Evolutionary conservation across 1,139 yeast species (phyloP), one percentile per base, ranked within the genome.

Genomic region (Hansenula lynferdii): DNA sequence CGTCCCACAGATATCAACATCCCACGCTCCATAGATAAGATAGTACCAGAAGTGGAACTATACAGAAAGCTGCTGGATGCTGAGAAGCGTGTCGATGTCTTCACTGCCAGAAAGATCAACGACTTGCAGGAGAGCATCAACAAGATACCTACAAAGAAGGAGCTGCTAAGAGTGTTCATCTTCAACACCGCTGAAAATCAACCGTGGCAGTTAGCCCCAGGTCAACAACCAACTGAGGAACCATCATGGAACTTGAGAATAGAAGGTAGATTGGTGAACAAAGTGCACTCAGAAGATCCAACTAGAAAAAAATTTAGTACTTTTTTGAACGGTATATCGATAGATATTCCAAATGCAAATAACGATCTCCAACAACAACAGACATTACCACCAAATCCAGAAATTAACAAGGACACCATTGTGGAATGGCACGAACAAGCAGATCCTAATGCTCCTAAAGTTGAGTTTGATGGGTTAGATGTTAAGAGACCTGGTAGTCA

Each of bases 391-490:
- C 56, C 44, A 29, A 30, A 22, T 12, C 35, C 34, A 41, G 36
- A 44, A 37, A 57, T 49, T 40, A 57, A 58, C 19, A 65, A 54
- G 34, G 61, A 64, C 22, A 57, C 62, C 42, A 53, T 80, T 12
- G 72, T 82, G 24, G 89, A 82, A 56, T 82, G 89, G 89, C 86
- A 79, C 54, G 82, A 76, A 33, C 43, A 47, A 17, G 39, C 36
- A 4, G 70, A 66, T 47, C 72, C 75, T 29, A 64, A 64, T 32
- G 60, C 63, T 27, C 57, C 54, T 23, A 64, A 65, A 5, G 70
- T 70, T 0, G 82, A 77, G 41, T 89, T 92, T 56, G 97, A 94
- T 60, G 97, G 95, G 2, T 64, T 92, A 45, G 97, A 90, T 57
- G 75, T 92, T 39, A 84, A 84, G 54, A 77, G 98, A 54, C 69